Percentiles rank a stretch among this genome's conserved stretches.
phyloP scores from a whole-genome alignment of 1,139 yeast species.

The Saccharomyces hybrid region DNA sequence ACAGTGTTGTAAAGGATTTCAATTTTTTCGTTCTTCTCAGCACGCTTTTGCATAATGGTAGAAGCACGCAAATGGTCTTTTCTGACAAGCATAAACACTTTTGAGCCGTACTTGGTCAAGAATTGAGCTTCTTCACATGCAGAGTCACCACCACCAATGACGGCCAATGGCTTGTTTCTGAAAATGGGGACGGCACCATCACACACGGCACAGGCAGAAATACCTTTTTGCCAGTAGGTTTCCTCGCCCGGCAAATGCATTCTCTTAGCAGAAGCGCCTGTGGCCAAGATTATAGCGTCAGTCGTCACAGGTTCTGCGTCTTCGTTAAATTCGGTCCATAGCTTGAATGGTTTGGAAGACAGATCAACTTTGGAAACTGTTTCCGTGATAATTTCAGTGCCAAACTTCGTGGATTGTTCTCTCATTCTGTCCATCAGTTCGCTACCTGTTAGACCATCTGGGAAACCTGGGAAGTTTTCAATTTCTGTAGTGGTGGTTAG shows the following conservation, averaged over 20 bases:
- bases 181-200: conserved; percentile 99
- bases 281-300: conserved; percentile 86
- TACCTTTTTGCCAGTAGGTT: conserved; percentile 96
- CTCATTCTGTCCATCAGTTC: conserved; percentile 91
- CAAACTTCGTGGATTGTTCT: conserved; percentile 76
- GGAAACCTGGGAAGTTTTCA: conserved; percentile 98
- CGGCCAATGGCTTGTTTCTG: conserved; percentile 95
- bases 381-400: conserved; percentile 90
- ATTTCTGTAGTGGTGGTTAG: conserved; percentile 95
- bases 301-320: conserved; percentile 83
- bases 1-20: conserved; percentile 86
- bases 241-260: conserved; percentile 93
- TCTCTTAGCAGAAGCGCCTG: conserved; percentile 97
- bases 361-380: conserved; percentile 88
- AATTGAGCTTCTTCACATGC: conserved; percentile 98
- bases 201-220: conserved; percentile 98
- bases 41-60: conserved; percentile 93
- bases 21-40: conserved; percentile 70
- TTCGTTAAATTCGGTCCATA: conserved; percentile 94
- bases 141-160: conserved; percentile 97
- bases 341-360: conserved; percentile 79
- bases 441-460: conserved; percentile 83
- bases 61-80: conserved; percentile 93
- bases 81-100: conserved; percentile 87
- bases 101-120: conserved; percentile 93